Evolutionary conservation across 1,284 basidiomycete species (phyloP).

Genomic region (Golubevia pallescens): DNA sequence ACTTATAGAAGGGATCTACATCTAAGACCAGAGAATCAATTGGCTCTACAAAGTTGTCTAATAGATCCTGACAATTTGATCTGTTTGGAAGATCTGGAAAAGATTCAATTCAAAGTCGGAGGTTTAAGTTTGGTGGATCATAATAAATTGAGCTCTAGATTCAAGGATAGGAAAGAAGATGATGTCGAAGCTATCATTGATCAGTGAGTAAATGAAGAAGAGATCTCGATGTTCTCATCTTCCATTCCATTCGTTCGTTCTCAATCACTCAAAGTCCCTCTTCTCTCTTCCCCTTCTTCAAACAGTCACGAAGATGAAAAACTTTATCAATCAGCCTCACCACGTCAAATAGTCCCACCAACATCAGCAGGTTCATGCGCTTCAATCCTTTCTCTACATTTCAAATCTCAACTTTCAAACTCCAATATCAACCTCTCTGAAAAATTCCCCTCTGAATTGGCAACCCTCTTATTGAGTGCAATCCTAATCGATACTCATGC

Average conservation of each 20-base stretch:
- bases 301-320: constrained; percentile 58
- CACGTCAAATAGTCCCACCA: constrained; percentile 30
- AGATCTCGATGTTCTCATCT: no score
- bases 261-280: no score
- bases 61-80: constrained; percentile 9
- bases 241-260: no score
- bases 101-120: not conserved
- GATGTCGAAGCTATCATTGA: constrained; percentile 20
- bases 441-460: constrained; percentile 22
- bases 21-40: constrained; percentile 48
- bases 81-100: constrained; percentile 21
- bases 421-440: constrained; percentile 7
- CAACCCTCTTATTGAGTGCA: constrained; percentile 54
- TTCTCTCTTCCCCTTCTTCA: no score
- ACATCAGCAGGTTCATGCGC: constrained; percentile 33
- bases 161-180: not conserved
- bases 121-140: not conserved
- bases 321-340: constrained; percentile 26
- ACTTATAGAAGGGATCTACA: constrained; percentile 27
- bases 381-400: constrained; percentile 24
- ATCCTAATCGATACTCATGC: constrained; percentile 59
- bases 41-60: not conserved
- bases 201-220: constrained; percentile 11
- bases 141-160: constrained; percentile 4
- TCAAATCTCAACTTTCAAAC: not conserved